Evolutionary conservation across 1,284 basidiomycete genomes (phyloP), one percentile per base, ranked within the genome.

Genomic region (Baeospora myosura): DNA sequence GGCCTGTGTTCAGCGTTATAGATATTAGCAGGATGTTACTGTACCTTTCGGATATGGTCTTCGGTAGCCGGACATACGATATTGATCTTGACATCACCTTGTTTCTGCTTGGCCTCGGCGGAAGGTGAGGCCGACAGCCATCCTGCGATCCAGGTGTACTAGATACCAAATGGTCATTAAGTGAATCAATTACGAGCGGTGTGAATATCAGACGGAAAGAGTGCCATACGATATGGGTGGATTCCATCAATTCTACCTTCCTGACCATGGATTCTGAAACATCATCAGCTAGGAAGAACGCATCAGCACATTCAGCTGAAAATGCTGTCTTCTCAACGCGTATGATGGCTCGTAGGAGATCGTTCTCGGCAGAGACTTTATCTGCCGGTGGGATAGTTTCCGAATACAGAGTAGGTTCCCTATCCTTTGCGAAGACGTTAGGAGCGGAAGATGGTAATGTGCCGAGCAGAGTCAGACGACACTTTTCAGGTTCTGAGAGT

Each of bases 51-150:
- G 47, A 94, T 79, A 54, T 94, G 90, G 0, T 77, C 74, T 10
- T 88, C 81, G 0, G 88, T 92, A 4, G 88, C 88, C 6, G 90
- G 90, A 52, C 72, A 85, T 42, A 92, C 81, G 20, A 92, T 63
- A 49, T 79, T 85, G 50, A 95, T 75, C 60, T 70, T 73, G 34
- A 74, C 51, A 49, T 74, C 71, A 30, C 49, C 55, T 40, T 59
- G 52, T 39, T 63, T 62, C 36, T 65, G 55, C 10, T 59, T 51
- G 14, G 62, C 59, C 11, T 60, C 59, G 14, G 52, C 52, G 18
- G 46, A 35, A 16, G 44, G 21, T 12, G 50, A 41, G n/a, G n/a
- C n/a, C n/a, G n/a, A n/a, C n/a, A 70, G 41, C 69, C 69, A 71
- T 21, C 61, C 70, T 49, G 69, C 66, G 18, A 70, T 38, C 68